Percentiles rank a stretch among this genome's conserved stretches.
Conservation (phyloP, 2,329 filamentous ascomycete genomes). For the Byssoonygena ceratinophila region DNA sequence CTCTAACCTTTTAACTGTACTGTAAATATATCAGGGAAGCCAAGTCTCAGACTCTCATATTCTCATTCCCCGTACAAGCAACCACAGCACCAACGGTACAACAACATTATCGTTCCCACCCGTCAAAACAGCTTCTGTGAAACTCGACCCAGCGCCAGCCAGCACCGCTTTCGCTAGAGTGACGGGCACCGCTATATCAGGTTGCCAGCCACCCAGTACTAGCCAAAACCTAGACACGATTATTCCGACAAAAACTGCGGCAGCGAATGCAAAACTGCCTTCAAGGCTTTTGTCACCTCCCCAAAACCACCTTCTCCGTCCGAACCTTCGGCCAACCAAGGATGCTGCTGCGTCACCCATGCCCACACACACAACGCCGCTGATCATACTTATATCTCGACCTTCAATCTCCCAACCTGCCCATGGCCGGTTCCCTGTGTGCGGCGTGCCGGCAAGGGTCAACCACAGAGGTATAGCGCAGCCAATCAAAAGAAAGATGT, state of each 20-base stretch:
- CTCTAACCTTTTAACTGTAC: too few relatives aligned
- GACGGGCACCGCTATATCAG: slow-evolving; percentile 27
- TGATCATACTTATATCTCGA: slow-evolving; percentile 78
- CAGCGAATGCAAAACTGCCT: slow-evolving; percentile 68
- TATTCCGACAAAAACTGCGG: slow-evolving; percentile 67
- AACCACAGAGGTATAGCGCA: slow-evolving; percentile 94
- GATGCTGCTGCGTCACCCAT: slow-evolving; percentile 91
- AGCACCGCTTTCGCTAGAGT: slow-evolving; percentile 50
- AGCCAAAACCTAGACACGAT: slow-evolving; percentile 63
- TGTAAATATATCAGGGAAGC: too few relatives aligned
- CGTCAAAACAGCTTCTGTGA: slow-evolving; percentile 90
- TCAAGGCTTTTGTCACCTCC: slow-evolving; percentile 92
- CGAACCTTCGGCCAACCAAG: slow-evolving; percentile 76
- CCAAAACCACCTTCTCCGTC: slow-evolving; percentile 88
- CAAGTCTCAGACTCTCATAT: slow-evolving; percentile 12
- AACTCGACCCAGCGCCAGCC: slow-evolving; percentile 69
- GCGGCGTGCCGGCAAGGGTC: slow-evolving; percentile 58
- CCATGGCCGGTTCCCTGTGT: slow-evolving; percentile 47
- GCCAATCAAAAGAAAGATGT: slow-evolving; percentile 90
- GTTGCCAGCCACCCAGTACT: slow-evolving; percentile 58
- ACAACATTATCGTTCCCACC: slow-evolving; percentile 98
- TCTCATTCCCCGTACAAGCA: slow-evolving; percentile 68
- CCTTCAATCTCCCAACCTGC: slow-evolving; percentile 62
- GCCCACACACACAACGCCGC: slow-evolving; percentile 86
- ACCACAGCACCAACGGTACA: slow-evolving; percentile 86